A percentile compares a stretch with the other conserved stretches of the same genome.
Conservation (phyloP, 1,284 basidiomycete species). For the Coniferiporia sulphurascens region DNA sequence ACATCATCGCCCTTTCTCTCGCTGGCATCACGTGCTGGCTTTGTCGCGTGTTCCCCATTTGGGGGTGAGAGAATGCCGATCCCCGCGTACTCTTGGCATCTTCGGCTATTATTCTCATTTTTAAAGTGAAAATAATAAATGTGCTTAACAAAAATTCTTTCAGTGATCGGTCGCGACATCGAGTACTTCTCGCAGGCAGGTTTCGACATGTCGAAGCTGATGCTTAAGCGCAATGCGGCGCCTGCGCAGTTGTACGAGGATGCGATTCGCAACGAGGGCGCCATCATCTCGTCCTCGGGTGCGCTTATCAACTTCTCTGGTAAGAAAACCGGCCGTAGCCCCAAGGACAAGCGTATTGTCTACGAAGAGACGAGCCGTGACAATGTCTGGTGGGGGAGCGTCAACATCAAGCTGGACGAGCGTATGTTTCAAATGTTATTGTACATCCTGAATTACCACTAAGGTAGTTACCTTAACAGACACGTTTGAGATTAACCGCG, state of each 20-base stretch:
- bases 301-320: slow-evolving; percentile 99
- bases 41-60: no score
- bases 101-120: no score
- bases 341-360: slow-evolving; percentile 99
- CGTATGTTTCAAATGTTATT: slow-evolving; percentile 48
- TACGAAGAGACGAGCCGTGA: slow-evolving; percentile 97
- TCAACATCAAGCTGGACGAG: slow-evolving; percentile 99
- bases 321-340: slow-evolving; percentile 97
- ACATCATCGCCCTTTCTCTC: no score
- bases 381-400: slow-evolving; percentile 99
- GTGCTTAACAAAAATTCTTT: background rate
- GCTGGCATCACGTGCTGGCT: no score
- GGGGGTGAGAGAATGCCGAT: no score
- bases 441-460: slow-evolving; percentile 6
- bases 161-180: slow-evolving; percentile 88
- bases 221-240: slow-evolving; percentile 91
- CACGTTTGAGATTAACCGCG: slow-evolving; percentile 99
- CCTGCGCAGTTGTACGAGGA: slow-evolving; percentile 97
- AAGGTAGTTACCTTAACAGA: slow-evolving; percentile 45
- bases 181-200: slow-evolving; percentile 99
- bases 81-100: no score
- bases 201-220: slow-evolving; percentile 93
- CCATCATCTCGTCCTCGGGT: slow-evolving; percentile 93
- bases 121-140: no score
- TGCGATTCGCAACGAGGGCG: slow-evolving; percentile 96